phyloP scores from a whole-genome alignment of 352 stramenopile species.

The Phytophthora hybrid region DNA sequence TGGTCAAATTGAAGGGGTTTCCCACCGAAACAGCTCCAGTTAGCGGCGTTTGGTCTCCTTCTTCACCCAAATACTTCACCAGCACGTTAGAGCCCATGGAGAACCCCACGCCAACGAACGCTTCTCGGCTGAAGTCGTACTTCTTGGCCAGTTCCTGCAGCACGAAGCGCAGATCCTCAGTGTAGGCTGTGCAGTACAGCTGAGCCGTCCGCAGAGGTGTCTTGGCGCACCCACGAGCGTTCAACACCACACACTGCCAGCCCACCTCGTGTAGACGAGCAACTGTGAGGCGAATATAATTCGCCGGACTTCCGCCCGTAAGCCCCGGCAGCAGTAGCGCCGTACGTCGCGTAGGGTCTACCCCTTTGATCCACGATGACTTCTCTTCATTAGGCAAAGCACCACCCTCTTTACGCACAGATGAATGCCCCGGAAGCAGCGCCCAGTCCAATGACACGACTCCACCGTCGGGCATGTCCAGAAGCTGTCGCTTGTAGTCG shows the following conservation, averaged over 20 bases:
- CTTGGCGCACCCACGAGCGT: conserved; percentile 66
- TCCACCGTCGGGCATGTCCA: conserved; percentile 69
- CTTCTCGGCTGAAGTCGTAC: conserved; percentile 51
- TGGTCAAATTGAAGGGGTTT: conserved; percentile 76
- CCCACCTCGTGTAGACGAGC: conserved; percentile 42
- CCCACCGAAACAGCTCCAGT: conserved; percentile 66
- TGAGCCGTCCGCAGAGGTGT: conserved; percentile 61
- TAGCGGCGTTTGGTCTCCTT: conserved; percentile 45
- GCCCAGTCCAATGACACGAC: conserved; percentile 78
- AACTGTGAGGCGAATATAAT: conserved; percentile 72
- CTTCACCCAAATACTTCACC: conserved; percentile 79
- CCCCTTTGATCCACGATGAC: conserved; percentile 30
- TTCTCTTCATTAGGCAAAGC: background rate
- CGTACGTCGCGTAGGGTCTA: conserved; percentile 44
- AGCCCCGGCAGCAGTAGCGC: conserved; percentile 68
- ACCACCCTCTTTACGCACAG: conserved; percentile 20
- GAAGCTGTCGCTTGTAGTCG: conserved; percentile 62
- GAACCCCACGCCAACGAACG: conserved; percentile 68
- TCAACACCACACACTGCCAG: conserved; percentile 78
- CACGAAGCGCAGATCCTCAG: conserved; percentile 64
- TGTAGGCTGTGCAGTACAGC: conserved; percentile 75
- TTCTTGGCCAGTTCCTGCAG: conserved; percentile 37
- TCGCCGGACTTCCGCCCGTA: conserved; percentile 63
- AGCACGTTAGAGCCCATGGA: conserved; percentile 81
- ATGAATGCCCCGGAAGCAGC: conserved; percentile 21